phyloP scores from a whole-genome alignment of 768 basidiomycete species.

The Boletus rubropictus region DNA sequence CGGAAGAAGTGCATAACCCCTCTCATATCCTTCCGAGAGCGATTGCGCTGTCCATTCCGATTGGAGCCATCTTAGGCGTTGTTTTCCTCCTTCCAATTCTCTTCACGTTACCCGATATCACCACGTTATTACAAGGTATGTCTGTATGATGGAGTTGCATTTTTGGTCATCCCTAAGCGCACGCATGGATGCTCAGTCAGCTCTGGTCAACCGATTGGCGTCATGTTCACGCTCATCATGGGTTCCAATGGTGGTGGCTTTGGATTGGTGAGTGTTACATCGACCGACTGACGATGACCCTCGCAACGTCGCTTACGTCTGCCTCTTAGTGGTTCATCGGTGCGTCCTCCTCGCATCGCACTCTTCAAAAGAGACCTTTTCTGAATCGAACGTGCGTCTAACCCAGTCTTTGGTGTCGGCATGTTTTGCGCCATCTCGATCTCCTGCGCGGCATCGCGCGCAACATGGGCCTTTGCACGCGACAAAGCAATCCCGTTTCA shows the following conservation, averaged over 20 bases:
- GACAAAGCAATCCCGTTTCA: conserved; percentile 60
- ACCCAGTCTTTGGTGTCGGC: conserved; percentile 46
- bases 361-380: too few species aligned
- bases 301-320: neutral
- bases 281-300: conserved; percentile 1
- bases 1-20: conserved; percentile 61
- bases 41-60: conserved; percentile 49
- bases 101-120: conserved; percentile 58
- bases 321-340: conserved; percentile 37
- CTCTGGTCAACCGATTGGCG: conserved; percentile 57
- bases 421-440: conserved; percentile 64
- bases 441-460: conserved; percentile 60
- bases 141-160: neutral
- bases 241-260: conserved; percentile 58
- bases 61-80: conserved; percentile 46
- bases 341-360: conserved; percentile 15
- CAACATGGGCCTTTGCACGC: conserved; percentile 67
- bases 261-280: conserved; percentile 41
- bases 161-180: conserved; percentile 2
- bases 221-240: conserved; percentile 59
- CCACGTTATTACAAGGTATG: conserved; percentile 46
- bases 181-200: conserved; percentile 34
- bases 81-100: conserved; percentile 56
- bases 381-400: neutral
- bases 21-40: conserved; percentile 49